Conservation (phyloP, 2,329 filamentous ascomycete species). For the Hymenoscyphus repandus region DNA sequence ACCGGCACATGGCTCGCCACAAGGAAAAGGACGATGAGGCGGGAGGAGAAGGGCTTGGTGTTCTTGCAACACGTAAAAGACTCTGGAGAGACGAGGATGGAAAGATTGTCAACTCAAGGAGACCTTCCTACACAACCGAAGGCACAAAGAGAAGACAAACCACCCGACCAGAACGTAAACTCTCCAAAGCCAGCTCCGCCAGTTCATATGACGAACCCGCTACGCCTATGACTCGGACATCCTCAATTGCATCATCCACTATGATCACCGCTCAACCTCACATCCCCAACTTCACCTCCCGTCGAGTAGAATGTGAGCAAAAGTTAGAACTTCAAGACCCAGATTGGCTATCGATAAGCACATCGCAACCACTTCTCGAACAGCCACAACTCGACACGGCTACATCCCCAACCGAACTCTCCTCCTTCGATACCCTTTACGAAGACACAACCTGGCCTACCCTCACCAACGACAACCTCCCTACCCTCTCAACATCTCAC, state of each 20-base stretch:
- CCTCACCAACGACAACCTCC: constrained; percentile 9
- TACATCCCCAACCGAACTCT: constrained; percentile 9
- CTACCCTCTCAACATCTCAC: constrained; percentile 11
- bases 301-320: not conserved
- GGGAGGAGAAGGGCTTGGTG: constrained; percentile 40
- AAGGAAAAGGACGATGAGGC: constrained; percentile 46
- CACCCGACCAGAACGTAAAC: constrained; percentile 15
- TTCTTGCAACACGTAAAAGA: constrained; percentile 43
- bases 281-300: not conserved
- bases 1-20: constrained; percentile 44
- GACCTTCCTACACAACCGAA: constrained; percentile 30
- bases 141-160: constrained; percentile 23
- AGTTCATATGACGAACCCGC: constrained; percentile 10
- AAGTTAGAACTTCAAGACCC: constrained; percentile 5
- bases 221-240: constrained; percentile 20
- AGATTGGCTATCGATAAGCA: constrained; percentile 4
- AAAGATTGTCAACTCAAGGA: constrained; percentile 39
- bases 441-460: constrained; percentile 26
- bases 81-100: constrained; percentile 45
- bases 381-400: not conserved
- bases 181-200: constrained; percentile 9
- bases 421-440: constrained; percentile 28
- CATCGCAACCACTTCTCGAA: not conserved
- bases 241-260: constrained; percentile 19
- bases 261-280: constrained; percentile 20